Evolutionary conservation across 2,329 filamentous ascomycete species (phyloP).

Genomic region (Microthyrium microscopicum): DNA sequence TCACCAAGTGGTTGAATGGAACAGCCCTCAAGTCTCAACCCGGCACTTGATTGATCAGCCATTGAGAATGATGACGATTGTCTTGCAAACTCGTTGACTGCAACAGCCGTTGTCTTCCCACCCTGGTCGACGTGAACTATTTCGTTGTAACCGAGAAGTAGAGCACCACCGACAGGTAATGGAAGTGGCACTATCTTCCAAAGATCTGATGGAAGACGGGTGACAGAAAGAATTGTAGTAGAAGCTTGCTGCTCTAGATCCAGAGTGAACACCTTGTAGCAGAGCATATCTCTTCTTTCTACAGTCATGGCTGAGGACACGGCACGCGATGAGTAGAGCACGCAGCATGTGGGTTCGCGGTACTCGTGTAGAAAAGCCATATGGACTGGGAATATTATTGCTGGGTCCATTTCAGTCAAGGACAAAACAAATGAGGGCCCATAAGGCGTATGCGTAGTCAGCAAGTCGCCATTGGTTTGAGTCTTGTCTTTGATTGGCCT

Average conservation of each 20-base stretch:
- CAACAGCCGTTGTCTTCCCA: conserved; percentile 81
- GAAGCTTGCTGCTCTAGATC: conserved; percentile 88
- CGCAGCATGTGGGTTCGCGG: conserved; percentile 90
- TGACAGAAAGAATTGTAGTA: conserved; percentile 77
- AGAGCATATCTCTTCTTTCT: conserved; percentile 69
- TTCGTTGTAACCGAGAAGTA: conserved; percentile 78
- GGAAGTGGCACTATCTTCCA: conserved; percentile 69
- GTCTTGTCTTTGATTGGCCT: conserved; percentile 14
- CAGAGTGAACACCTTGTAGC: conserved; percentile 87
- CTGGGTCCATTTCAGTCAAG: conserved; percentile 73
- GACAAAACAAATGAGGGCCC: conserved; percentile 84
- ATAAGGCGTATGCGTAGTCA: conserved; percentile 48
- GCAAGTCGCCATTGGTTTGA: conserved; percentile 18
- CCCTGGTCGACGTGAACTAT: conserved; percentile 92
- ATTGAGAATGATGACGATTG: conserved; percentile 70
- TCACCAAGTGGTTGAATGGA: conserved; percentile 62
- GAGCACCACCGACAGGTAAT: conserved; percentile 70
- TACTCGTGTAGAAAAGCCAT: conserved; percentile 93
- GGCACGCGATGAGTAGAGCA: conserved; percentile 61
- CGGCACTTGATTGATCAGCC: conserved; percentile 68
- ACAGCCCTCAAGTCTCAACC: conserved; percentile 67
- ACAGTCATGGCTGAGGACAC: conserved; percentile 56
- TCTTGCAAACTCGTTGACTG: conserved; percentile 79
- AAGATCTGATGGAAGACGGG: conserved; percentile 72
- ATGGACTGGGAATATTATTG: conserved; percentile 74